Evolutionary conservation across 1,284 basidiomycete genomes (phyloP).

Genomic region (Microbotryomycetes sp.): DNA sequence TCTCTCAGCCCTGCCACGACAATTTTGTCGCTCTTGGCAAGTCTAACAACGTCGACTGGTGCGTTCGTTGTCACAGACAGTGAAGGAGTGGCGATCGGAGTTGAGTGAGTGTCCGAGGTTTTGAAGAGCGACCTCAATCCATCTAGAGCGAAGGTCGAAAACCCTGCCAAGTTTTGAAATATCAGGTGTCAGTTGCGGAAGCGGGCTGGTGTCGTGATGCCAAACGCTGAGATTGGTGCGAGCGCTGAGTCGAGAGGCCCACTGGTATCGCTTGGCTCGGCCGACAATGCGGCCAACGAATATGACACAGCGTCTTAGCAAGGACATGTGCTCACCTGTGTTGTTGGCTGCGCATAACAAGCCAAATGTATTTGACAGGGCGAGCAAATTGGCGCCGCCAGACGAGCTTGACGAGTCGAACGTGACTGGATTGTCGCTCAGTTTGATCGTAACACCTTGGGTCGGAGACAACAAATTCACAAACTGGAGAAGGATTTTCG

Average conservation of each 20-base stretch:
- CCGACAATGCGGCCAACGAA: not conserved
- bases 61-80: constrained; percentile 8
- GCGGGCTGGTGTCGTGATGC: too few relatives aligned
- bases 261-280: not conserved
- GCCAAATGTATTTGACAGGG: constrained; percentile 31
- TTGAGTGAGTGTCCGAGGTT: constrained; percentile 19
- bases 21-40: constrained; percentile 27
- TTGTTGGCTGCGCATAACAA: constrained; percentile 13
- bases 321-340: constrained; percentile 9
- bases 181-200: constrained; percentile 5
- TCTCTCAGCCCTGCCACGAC: constrained; percentile 28
- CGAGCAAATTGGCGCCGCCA: constrained; percentile 21
- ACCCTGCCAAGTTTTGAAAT: constrained; percentile 18
- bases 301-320: not conserved
- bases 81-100: constrained; percentile 1
- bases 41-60: constrained; percentile 29
- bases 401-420: not conserved
- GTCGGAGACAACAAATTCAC: constrained; percentile 17
- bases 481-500: constrained; percentile 17
- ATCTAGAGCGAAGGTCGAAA: constrained; percentile 28
- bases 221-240: not conserved
- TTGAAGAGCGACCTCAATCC: constrained; percentile 17
- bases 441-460: constrained; percentile 17
- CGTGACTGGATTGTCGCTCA: not conserved
- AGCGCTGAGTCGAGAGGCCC: not conserved